phyloP scores from a whole-genome alignment of 495 filamentous ascomycete species.

The Recurvomyces mirabilis region DNA sequence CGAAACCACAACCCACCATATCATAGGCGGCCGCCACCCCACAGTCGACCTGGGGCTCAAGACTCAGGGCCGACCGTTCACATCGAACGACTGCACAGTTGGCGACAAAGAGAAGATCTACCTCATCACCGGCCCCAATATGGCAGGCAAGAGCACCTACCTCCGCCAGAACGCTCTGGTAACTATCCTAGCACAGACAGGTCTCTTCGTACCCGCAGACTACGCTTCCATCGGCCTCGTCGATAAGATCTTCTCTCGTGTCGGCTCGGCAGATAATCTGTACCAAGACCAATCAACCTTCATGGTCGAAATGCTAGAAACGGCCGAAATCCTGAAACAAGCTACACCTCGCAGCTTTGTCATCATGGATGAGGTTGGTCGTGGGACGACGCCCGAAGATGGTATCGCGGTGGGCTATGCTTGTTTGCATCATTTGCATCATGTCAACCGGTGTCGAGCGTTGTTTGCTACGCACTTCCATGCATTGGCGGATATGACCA shows the following conservation, averaged over 20 bases:
- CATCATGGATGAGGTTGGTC: constrained; percentile 97
- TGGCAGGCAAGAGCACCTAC: constrained; percentile 95
- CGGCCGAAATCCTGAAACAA: constrained; percentile 53
- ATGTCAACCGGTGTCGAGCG: constrained; percentile 61
- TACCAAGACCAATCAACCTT: constrained; percentile 91
- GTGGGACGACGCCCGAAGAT: constrained; percentile 86
- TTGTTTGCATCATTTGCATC: constrained; percentile 67
- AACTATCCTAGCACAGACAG: constrained; percentile 81
- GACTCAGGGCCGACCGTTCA: constrained; percentile 71
- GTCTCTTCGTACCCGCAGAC: constrained; percentile 80
- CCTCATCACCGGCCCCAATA: constrained; percentile 97
- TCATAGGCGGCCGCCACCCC: constrained; percentile 76
- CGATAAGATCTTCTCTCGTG: constrained; percentile 80
- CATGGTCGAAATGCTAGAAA: constrained; percentile 81
- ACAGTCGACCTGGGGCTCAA: constrained; percentile 75
- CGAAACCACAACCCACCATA: constrained; percentile 40
- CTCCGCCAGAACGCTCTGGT: constrained; percentile 90
- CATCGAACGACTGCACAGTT: constrained; percentile 76
- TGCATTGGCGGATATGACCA: constrained; percentile 63
- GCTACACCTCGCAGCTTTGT: constrained; percentile 69
- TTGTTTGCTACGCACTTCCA: constrained; percentile 97
- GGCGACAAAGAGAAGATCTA: constrained; percentile 59
- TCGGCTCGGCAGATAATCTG: constrained; percentile 81
- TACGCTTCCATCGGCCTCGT: constrained; percentile 78
- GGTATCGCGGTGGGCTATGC: constrained; percentile 85